Percentiles rank a stretch among this genome's conserved stretches.
phyloP scores from a whole-genome alignment of 2,329 filamentous ascomycete genomes.

The Elsinoe ampelina region DNA sequence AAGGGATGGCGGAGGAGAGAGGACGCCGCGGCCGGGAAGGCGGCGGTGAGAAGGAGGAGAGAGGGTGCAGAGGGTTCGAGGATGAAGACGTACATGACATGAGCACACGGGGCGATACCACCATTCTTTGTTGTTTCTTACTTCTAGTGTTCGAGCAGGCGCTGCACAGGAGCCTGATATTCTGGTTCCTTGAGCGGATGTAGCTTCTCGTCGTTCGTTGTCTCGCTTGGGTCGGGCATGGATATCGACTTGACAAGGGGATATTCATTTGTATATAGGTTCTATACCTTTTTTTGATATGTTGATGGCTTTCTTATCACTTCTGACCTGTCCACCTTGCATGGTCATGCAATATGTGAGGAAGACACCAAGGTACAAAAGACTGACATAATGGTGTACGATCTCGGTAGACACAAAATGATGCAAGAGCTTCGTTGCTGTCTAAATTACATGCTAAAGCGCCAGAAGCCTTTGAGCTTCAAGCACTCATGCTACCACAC shows the following conservation, averaged over 20 bases:
- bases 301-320: background rate
- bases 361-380: background rate
- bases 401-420: background rate
- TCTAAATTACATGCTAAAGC: slow-evolving; percentile 1
- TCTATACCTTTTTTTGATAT: slow-evolving; percentile 7
- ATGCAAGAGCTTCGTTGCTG: background rate
- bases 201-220: slow-evolving; percentile 4
- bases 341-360: background rate
- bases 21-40: background rate
- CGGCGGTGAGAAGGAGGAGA: background rate
- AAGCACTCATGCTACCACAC: background rate
- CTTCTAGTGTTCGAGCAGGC: background rate
- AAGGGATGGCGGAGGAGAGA: background rate
- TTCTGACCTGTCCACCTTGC: background rate
- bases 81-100: background rate
- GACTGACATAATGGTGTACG: background rate
- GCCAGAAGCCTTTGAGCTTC: background rate
- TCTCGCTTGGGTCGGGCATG: background rate
- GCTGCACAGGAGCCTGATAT: slow-evolving; percentile 1
- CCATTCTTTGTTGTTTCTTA: background rate
- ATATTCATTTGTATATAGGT: background rate
- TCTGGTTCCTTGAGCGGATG: background rate
- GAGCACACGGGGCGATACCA: background rate
- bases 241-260: too few species aligned
- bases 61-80: background rate